Percentiles rank a stretch among this genome's conserved stretches.
Evolutionary conservation across 1,284 basidiomycete genomes (phyloP).

Genomic region (Cryptococcus sp.): DNA sequence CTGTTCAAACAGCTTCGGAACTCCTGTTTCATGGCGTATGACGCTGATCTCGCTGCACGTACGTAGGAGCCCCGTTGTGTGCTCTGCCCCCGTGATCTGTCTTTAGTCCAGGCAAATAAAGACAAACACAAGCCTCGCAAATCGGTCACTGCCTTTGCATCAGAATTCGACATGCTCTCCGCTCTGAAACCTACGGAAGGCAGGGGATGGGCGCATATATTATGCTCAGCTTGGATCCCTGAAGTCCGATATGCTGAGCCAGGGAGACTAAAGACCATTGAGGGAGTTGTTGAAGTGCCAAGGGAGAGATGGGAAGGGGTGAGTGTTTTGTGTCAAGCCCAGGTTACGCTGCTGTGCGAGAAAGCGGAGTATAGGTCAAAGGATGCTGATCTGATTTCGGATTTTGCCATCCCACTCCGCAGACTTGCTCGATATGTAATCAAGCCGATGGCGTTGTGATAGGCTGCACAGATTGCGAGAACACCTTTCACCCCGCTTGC

Average conservation of each 20-base stretch:
- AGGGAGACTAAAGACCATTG: conserved; percentile 69
- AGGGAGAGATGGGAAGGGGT: conserved; percentile 45
- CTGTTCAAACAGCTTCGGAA: neutral
- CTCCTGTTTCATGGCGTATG: neutral
- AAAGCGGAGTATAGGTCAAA: neutral
- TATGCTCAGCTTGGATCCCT: conserved; percentile 85
- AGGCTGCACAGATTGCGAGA: conserved; percentile 76
- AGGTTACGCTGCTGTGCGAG: neutral
- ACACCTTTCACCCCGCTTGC: conserved; percentile 83
- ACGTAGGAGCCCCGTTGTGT: conserved; percentile 50
- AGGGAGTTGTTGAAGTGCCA: conserved; percentile 79
- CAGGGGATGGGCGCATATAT: conserved; percentile 85
- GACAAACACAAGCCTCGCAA: conserved; percentile 47
- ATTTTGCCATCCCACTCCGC: conserved; percentile 23
- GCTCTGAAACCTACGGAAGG: conserved; percentile 92
- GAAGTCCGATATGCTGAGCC: conserved; percentile 80
- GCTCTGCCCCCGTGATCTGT: conserved; percentile 47
- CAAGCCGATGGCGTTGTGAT: conserved; percentile 76
- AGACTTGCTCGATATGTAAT: conserved; percentile 62
- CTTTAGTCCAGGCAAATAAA: conserved; percentile 20
- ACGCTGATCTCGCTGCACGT: neutral
- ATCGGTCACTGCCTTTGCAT: conserved; percentile 34
- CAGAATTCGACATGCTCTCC: conserved; percentile 69
- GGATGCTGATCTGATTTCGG: neutral
- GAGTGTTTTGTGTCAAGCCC: conserved; percentile 7